A percentile compares a stretch with the other conserved stretches of the same genome.
Conservation (phyloP, 176 grass and related monocot genomes). For the Olyra latifolia region DNA sequence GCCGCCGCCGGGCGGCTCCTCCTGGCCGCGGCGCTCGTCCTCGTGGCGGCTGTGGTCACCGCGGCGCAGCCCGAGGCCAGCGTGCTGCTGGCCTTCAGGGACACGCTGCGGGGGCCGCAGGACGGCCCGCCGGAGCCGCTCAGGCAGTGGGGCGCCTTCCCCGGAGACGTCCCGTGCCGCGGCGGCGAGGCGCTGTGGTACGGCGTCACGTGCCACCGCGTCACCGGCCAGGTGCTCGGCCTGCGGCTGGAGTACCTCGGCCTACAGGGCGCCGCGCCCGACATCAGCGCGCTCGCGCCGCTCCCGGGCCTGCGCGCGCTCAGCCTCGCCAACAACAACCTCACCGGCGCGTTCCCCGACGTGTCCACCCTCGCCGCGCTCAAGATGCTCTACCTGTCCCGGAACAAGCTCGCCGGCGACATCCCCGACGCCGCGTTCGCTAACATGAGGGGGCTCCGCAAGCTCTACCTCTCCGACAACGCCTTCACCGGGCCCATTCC, state of each 20-base stretch:
- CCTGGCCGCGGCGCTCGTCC: constrained; percentile 26
- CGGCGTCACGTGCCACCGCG: constrained; percentile 21
- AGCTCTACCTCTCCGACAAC: constrained; percentile 54
- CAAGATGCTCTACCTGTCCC: constrained; percentile 52
- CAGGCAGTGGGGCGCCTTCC: not conserved
- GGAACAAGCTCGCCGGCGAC: constrained; percentile 51
- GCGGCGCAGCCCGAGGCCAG: constrained; percentile 12
- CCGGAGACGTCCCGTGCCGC: not conserved
- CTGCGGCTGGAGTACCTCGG: constrained; percentile 63
- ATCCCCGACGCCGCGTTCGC: constrained; percentile 57
- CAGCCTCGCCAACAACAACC: constrained; percentile 67
- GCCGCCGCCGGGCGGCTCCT: constrained; percentile 30
- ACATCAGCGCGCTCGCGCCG: constrained; percentile 26
- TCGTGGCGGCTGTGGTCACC: not conserved
- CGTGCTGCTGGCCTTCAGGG: constrained; percentile 45
- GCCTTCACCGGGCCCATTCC: constrained; percentile 64
- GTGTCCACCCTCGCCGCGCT: constrained; percentile 45
- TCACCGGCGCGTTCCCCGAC: constrained; percentile 62
- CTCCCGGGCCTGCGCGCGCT: constrained; percentile 61
- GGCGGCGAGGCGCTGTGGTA: constrained; percentile 26
- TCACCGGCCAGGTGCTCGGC: constrained; percentile 29
- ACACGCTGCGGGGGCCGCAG: not conserved
- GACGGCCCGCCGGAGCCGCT: constrained; percentile 16
- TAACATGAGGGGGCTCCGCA: constrained; percentile 38
- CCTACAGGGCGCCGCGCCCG: constrained; percentile 47